Conservation (phyloP, 192 early-diverging fungal species). For the Coemansia sp. region DNA sequence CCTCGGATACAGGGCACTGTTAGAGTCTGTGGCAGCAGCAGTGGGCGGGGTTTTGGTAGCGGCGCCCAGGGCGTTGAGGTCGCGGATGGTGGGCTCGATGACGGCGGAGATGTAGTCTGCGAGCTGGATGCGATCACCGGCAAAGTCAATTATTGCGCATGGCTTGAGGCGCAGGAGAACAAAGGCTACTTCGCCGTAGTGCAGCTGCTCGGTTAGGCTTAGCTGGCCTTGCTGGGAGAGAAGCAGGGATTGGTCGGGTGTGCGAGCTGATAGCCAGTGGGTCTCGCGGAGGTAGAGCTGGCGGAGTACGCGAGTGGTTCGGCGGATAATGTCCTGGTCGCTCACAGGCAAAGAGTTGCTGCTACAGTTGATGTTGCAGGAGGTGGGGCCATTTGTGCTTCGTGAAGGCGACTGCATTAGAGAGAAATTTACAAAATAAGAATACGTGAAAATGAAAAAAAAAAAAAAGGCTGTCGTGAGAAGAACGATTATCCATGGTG, state of each 20-base stretch:
- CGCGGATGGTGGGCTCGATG: constrained; percentile 33
- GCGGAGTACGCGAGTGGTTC: constrained; percentile 38
- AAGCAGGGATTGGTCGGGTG: constrained; percentile 15
- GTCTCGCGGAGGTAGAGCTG: constrained; percentile 43
- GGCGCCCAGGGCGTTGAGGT: constrained; percentile 36
- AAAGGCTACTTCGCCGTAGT: constrained; percentile 47
- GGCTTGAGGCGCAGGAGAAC: constrained; percentile 44
- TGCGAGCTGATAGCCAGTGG: constrained; percentile 28
- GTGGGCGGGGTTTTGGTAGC: not conserved
- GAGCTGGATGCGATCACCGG: constrained; percentile 34
- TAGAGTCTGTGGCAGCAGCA: not conserved
- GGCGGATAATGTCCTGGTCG: constrained; percentile 29
- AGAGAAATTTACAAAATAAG: not conserved
- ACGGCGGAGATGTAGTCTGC: constrained; percentile 19
- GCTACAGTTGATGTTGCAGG: not conserved
- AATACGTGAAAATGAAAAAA: not conserved
- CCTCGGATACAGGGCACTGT: constrained; percentile 25
- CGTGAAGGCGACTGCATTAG: not conserved
- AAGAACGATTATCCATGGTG: no score
- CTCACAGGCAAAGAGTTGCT: not conserved
- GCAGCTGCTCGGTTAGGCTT: constrained; percentile 37
- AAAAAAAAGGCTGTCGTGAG: not conserved
- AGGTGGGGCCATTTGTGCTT: not conserved
- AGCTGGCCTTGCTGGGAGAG: constrained; percentile 43
- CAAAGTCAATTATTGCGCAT: constrained; percentile 40